Evolutionary conservation across 257 asterid genomes (phyloP).

Genomic region (Solanum arcanum): DNA sequence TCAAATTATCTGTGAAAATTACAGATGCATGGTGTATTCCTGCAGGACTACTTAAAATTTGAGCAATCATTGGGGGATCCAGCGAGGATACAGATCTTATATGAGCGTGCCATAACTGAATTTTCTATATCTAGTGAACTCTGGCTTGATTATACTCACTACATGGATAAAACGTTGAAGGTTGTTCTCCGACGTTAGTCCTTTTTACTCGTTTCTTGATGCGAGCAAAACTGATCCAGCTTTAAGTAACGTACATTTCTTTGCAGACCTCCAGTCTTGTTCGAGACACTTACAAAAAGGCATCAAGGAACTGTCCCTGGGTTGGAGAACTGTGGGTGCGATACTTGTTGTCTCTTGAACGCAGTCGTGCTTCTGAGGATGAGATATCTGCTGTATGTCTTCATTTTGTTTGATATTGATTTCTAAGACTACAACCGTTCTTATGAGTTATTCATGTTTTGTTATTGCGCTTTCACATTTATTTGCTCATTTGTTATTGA

Average conservation of each 20-base stretch:
- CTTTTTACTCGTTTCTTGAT: conserved; percentile 1
- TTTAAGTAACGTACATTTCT: not conserved
- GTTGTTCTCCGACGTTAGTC: conserved; percentile 21
- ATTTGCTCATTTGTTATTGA: not conserved
- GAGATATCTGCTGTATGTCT: conserved; percentile 60
- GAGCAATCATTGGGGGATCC: conserved; percentile 95
- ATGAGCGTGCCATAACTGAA: conserved; percentile 79
- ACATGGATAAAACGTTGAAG: conserved; percentile 88
- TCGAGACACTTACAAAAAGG: conserved; percentile 70
- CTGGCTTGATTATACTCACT: conserved; percentile 75
- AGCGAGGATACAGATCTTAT: conserved; percentile 82
- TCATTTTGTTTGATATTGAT: not conserved
- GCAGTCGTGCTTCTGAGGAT: conserved; percentile 65
- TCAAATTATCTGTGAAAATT: not conserved
- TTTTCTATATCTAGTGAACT: conserved; percentile 71
- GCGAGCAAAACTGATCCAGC: conserved; percentile 1
- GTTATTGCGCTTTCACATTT: not conserved
- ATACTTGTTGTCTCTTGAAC: conserved; percentile 71
- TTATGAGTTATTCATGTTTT: not conserved
- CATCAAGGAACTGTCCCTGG: conserved; percentile 96
- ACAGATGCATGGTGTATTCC: not conserved
- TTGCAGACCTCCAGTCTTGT: conserved; percentile 72
- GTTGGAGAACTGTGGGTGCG: conserved; percentile 86
- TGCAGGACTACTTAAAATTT: conserved; percentile 78
- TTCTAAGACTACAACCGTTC: not conserved